Evolutionary conservation across 2,329 filamentous ascomycete genomes (phyloP).

Genomic region (Graphium sp.): DNA sequence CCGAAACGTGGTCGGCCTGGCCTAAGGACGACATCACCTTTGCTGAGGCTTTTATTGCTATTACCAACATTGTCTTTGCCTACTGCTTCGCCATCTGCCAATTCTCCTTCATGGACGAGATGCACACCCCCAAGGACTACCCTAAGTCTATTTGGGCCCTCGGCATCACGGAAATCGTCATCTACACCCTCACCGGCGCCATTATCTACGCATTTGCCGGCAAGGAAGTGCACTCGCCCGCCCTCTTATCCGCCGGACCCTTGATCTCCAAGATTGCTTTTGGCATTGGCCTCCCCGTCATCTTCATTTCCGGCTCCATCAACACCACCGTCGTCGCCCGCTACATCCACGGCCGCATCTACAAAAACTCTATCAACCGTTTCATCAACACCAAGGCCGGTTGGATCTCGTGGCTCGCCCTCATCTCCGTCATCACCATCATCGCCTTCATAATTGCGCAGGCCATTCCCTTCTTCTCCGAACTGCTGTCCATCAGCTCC

Average conservation of each 20-base stretch:
- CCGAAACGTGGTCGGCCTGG: constrained; percentile 24
- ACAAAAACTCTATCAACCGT: constrained; percentile 21
- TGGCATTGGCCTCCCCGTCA: constrained; percentile 53
- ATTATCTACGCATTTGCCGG: constrained; percentile 57
- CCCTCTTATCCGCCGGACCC: constrained; percentile 45
- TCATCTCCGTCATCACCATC: constrained; percentile 41
- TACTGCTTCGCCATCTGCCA: constrained; percentile 40
- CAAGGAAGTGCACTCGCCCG: constrained; percentile 43
- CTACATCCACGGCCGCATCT: constrained; percentile 28
- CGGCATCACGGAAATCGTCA: constrained; percentile 40
- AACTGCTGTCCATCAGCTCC: constrained; percentile 40
- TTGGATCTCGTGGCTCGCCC: constrained; percentile 37
- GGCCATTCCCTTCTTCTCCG: constrained; percentile 56
- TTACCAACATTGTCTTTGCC: constrained; percentile 55
- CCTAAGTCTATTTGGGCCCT: constrained; percentile 42
- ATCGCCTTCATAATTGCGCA: constrained; percentile 56
- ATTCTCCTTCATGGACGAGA: constrained; percentile 36
- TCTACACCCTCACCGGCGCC: constrained; percentile 51
- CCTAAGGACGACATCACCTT: constrained; percentile 27
- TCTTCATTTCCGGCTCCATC: constrained; percentile 59
- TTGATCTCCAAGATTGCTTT: constrained; percentile 50
- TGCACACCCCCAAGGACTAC: constrained; percentile 29
- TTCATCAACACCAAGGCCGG: constrained; percentile 30
- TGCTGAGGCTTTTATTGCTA: constrained; percentile 38
- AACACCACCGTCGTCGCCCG: constrained; percentile 33